phyloP scores from a whole-genome alignment of 495 filamentous ascomycete species.

The Penicillium robsamsonii region DNA sequence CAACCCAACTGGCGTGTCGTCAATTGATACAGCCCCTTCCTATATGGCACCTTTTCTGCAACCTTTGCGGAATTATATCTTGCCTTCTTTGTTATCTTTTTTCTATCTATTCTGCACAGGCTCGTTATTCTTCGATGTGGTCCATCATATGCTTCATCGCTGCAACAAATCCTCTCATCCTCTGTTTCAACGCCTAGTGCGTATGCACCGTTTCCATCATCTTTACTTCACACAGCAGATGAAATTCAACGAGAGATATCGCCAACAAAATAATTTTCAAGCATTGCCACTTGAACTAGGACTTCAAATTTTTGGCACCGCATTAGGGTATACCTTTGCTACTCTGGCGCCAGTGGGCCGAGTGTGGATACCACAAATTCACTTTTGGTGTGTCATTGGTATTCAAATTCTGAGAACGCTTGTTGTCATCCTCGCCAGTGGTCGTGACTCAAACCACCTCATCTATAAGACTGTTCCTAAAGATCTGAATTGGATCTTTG shows the following conservation, averaged over 20 bases:
- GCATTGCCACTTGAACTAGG: constrained; percentile 20
- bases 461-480: constrained; percentile 17
- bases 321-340: constrained; percentile 7
- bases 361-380: not conserved
- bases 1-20: too few relatives aligned
- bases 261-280: constrained; percentile 14
- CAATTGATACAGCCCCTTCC: too few relatives aligned
- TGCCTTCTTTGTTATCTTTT: constrained; percentile 8
- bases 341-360: not conserved
- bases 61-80: too few relatives aligned
- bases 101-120: constrained; percentile 8
- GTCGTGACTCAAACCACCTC: constrained; percentile 22
- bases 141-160: constrained; percentile 19
- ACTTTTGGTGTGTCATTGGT: not conserved
- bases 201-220: constrained; percentile 23
- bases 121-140: constrained; percentile 23
- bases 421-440: constrained; percentile 12
- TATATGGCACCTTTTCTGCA: too few relatives aligned
- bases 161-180: constrained; percentile 18
- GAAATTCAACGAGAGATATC: constrained; percentile 19
- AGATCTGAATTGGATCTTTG: constrained; percentile 17
- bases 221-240: constrained; percentile 23
- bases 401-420: not conserved
- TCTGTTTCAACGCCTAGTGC: constrained; percentile 17
- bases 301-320: constrained; percentile 11